Evolutionary conservation across 768 basidiomycete species (phyloP), one percentile per base, ranked within the genome.

Genomic region (Calocera viscosa): DNA sequence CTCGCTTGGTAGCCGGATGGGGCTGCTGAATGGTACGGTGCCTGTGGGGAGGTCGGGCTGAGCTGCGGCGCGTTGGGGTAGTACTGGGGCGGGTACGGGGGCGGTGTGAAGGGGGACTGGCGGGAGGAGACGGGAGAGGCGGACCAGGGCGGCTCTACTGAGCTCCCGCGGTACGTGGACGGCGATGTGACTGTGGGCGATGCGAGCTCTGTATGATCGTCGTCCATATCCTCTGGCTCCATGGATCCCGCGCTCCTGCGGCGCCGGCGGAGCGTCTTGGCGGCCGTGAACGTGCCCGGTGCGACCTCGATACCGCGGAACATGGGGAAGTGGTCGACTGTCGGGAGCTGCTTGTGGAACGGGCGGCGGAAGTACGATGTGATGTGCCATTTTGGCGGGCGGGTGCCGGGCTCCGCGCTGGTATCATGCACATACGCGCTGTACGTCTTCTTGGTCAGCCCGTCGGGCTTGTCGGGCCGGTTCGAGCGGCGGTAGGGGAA

Each of bases 381-480:
- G 26, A 60, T 32, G 53, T 60, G 53, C 53, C 53, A 60, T 19
- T 60, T 60, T 60, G 53, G 26, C 26, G 53, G 53, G 11, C 53
- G 53, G 30, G 53, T 60, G 30, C 53, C 53, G 8, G 53, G 53
- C 53, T 2, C 5, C 2, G 53, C 53, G 22, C 10, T 32, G 5
- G 26, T 5, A 26, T 40, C 33, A 19, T 26, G 63, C 38, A 64
- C 38, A 28, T 39, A 63, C 30, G 53, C 53, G 53, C 88, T 90
- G 72, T 90, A 90, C 0, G 89, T 91, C 73, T 91, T 89, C 77
- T 91, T 91, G 47, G 89, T 91, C 64, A 91, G 80, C 22, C 89
- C 89, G 69, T 88, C 84, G 14, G 85, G 85, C 70, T 90, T 89
- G 41, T 87, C 84, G 12, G 89, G 89, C 8, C 89, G 79, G 73